These are phyloP conservation scores for Volutella citrinella DNA, from an alignment of 2,329 filamentous ascomycete species.

Conservation along the genomic window DNA sequence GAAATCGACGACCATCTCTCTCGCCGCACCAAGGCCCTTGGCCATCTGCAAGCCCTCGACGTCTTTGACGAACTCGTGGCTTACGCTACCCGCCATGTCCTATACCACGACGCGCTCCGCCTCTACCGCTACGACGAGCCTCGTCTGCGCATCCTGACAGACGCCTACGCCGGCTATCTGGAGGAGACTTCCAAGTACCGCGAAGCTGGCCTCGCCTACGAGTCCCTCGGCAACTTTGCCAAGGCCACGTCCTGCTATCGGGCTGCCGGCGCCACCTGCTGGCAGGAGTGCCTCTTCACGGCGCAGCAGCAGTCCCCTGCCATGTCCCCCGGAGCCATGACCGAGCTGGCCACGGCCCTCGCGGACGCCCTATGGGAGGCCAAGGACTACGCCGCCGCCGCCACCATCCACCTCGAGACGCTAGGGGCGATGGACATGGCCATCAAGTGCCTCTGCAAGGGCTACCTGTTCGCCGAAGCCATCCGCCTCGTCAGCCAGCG, in stretches of 20 bases:
- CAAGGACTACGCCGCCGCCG: conserved; percentile 79
- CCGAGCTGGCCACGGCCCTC: conserved; percentile 68
- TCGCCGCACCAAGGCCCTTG: conserved; percentile 72
- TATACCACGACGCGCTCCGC: conserved; percentile 75
- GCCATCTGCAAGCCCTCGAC: conserved; percentile 69
- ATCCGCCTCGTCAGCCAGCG: conserved; percentile 69
- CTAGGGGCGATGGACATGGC: conserved; percentile 69
- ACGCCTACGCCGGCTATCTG: conserved; percentile 76
- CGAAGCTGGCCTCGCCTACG: conserved; percentile 87
- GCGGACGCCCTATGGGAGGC: conserved; percentile 77
- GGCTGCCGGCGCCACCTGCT: conserved; percentile 70
- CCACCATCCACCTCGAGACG: conserved; percentile 78
- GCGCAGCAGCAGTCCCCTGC: conserved; percentile 66
- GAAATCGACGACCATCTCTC: conserved; percentile 86
- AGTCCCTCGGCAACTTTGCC: conserved; percentile 72
- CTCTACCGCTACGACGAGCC: conserved; percentile 79
- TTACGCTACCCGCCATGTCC: conserved; percentile 75
- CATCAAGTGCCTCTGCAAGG: conserved; percentile 78
- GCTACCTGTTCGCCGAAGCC: conserved; percentile 85
- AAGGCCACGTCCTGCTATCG: conserved; percentile 82
- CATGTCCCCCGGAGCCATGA: conserved; percentile 57
- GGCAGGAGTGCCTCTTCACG: conserved; percentile 85
- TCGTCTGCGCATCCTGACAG: conserved; percentile 66
- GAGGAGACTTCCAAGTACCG: conserved; percentile 72
- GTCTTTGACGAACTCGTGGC: conserved; percentile 73